Evolutionary conservation across 1,139 yeast genomes (phyloP).

Genomic region (Debaryomyces udenii): DNA sequence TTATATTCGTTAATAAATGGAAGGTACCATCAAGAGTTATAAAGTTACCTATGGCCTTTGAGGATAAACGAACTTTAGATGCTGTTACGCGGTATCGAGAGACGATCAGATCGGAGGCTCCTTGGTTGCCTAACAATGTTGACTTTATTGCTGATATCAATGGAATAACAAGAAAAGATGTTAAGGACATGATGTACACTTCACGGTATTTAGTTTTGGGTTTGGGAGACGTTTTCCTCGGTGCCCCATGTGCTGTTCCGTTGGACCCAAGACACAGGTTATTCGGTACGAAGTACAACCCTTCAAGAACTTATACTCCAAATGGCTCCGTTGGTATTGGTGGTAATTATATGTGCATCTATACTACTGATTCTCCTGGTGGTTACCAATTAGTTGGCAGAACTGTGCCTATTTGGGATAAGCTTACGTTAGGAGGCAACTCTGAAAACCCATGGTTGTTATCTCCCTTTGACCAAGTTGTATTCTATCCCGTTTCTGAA

Average conservation of each 20-base stretch:
- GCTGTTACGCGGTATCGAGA: constrained; percentile 91
- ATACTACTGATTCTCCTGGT: constrained; percentile 98
- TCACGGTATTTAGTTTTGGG: constrained; percentile 93
- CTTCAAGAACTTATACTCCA: constrained; percentile 94
- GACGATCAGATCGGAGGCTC: constrained; percentile 90
- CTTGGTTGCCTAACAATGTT: constrained; percentile 97
- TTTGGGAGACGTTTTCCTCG: constrained; percentile 94
- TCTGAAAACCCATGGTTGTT: constrained; percentile 85
- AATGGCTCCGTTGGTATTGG: constrained; percentile 98
- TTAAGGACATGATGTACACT: constrained; percentile 79
- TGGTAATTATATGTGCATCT: constrained; percentile 97
- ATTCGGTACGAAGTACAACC: constrained; percentile 92
- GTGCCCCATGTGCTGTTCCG: constrained; percentile 98
- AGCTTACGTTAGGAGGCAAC: constrained; percentile 74
- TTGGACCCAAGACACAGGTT: constrained; percentile 94
- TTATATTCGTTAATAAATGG: constrained; percentile 79
- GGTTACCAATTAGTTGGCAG: constrained; percentile 97
- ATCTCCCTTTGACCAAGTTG: constrained; percentile 90
- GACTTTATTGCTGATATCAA: constrained; percentile 91
- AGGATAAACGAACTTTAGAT: constrained; percentile 82
- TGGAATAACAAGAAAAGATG: constrained; percentile 74
- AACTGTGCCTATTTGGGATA: constrained; percentile 98
- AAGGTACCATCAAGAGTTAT: constrained; percentile 78
- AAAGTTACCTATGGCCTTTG: constrained; percentile 94
- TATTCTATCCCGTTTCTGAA: constrained; percentile 89